Percentiles rank a stretch among this genome's conserved stretches.
Evolutionary conservation across 768 basidiomycete genomes (phyloP).

Genomic region (Kwoniella dendrophila): DNA sequence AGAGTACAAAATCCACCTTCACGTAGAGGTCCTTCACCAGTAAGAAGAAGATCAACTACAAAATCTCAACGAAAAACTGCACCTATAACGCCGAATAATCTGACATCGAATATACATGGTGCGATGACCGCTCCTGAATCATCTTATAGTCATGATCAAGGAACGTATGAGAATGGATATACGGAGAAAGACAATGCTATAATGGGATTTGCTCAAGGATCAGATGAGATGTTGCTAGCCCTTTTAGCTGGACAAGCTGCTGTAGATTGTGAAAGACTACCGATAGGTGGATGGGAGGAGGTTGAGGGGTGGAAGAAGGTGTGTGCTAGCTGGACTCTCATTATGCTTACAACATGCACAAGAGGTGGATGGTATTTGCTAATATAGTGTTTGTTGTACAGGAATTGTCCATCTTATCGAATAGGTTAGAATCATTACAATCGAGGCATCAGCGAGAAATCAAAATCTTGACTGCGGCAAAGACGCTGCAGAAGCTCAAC

Average conservation of each 20-base stretch:
- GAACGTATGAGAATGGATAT: constrained; percentile 6
- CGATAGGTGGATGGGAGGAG: constrained; percentile 73
- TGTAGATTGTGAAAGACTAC: constrained; percentile 82
- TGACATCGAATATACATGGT: constrained; percentile 7
- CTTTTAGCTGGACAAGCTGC: constrained; percentile 90
- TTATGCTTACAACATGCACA: not conserved
- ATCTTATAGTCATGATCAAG: constrained; percentile 3
- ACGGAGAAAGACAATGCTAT: constrained; percentile 16
- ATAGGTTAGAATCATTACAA: constrained; percentile 46
- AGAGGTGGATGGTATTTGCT: not conserved
- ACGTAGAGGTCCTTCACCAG: constrained; percentile 11
- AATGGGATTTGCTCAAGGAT: constrained; percentile 32
- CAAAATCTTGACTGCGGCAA: constrained; percentile 57
- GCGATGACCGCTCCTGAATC: constrained; percentile 9
- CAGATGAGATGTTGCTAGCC: constrained; percentile 82
- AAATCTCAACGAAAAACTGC: constrained; percentile 9
- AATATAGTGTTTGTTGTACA: constrained; percentile 3
- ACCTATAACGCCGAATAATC: constrained; percentile 2
- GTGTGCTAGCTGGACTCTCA: constrained; percentile 19
- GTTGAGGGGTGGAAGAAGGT: constrained; percentile 74
- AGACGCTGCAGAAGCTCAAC: constrained; percentile 56
- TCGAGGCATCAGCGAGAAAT: constrained; percentile 55
- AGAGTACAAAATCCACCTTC: constrained; percentile 6
- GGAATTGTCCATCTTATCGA: constrained; percentile 52
- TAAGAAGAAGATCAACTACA: constrained; percentile 9